These are phyloP conservation scores for Prunella vulgaris DNA, from an alignment of 257 asterid species.

Conservation along the genomic window DNA sequence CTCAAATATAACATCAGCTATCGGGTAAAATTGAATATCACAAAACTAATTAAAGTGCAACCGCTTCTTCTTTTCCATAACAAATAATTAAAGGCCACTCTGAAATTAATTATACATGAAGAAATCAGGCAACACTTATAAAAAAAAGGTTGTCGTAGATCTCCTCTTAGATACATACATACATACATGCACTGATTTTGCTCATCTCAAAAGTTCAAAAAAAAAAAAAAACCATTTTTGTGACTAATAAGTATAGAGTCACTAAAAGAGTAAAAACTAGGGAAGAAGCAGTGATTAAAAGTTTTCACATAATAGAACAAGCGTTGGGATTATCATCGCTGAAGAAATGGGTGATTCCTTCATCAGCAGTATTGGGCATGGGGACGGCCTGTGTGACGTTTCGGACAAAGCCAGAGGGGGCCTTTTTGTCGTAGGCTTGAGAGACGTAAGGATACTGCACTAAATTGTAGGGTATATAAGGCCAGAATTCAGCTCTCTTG, in stretches of 20 bases:
- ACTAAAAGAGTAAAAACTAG: neutral
- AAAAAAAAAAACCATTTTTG: too few relatives aligned
- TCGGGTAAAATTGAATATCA: neutral
- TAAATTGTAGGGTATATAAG: slow-evolving; percentile 68
- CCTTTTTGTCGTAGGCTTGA: slow-evolving; percentile 69
- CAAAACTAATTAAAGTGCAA: neutral
- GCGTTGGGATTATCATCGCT: slow-evolving; percentile 90
- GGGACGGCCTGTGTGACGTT: slow-evolving; percentile 47
- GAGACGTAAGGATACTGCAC: slow-evolving; percentile 60
- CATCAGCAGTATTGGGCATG: slow-evolving; percentile 48
- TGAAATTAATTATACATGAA: neutral
- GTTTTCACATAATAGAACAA: slow-evolving; percentile 70
- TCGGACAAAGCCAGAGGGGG: slow-evolving; percentile 73
- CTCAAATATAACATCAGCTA: too few relatives aligned
- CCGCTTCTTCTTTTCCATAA: too few relatives aligned
- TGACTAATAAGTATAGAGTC: too few relatives aligned
- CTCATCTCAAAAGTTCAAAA: neutral
- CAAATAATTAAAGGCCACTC: neutral
- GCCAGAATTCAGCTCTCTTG: slow-evolving; percentile 86
- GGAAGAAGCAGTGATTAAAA: neutral
- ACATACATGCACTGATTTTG: too few relatives aligned
- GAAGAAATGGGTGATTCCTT: slow-evolving; percentile 50
- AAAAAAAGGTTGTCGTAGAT: neutral
- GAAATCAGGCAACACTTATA: neutral
- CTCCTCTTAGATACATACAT: neutral